phyloP scores from a whole-genome alignment of 805 yeast genomes.

The Danielia reshetovae region DNA sequence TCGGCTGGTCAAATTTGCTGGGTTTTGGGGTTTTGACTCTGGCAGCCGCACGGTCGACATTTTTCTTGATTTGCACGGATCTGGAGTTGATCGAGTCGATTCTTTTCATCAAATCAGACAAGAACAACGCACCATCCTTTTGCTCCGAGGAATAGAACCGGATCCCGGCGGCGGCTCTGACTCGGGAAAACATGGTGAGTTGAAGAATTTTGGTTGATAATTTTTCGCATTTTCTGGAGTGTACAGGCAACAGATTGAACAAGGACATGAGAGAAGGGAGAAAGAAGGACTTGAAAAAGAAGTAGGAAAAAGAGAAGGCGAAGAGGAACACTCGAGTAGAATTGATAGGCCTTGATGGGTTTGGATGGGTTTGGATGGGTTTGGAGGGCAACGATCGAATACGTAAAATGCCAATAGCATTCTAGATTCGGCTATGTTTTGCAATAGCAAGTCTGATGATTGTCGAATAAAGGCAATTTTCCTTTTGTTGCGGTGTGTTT shows the following conservation, averaged over 20 bases:
- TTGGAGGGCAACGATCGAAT: no score
- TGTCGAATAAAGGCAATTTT: no score
- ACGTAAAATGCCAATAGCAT: no score
- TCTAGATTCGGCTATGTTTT: no score
- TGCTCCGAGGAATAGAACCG: slow-evolving; percentile 11
- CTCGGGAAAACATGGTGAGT: slow-evolving; percentile 11
- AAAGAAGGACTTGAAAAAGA: no score
- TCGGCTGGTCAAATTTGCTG: background rate
- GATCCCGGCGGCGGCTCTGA: slow-evolving; percentile 4
- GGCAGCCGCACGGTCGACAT: slow-evolving; percentile 2
- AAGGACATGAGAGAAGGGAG: no score
- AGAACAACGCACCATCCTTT: slow-evolving; percentile 16
- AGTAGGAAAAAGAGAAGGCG: no score
- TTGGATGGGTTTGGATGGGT: no score
- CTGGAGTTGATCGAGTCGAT: slow-evolving; percentile 29
- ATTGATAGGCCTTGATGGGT: no score
- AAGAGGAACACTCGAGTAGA: no score
- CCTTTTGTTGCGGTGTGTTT: no score
- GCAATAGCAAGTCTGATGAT: no score
- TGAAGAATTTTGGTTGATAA: background rate
- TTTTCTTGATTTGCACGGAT: slow-evolving; percentile 6
- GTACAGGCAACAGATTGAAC: background rate
- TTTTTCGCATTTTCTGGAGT: background rate
- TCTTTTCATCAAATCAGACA: slow-evolving; percentile 35
- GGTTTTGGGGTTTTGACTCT: slow-evolving; percentile 1